phyloP scores from a whole-genome alignment of 1,284 basidiomycete genomes.

The Puccinia triticina region DNA sequence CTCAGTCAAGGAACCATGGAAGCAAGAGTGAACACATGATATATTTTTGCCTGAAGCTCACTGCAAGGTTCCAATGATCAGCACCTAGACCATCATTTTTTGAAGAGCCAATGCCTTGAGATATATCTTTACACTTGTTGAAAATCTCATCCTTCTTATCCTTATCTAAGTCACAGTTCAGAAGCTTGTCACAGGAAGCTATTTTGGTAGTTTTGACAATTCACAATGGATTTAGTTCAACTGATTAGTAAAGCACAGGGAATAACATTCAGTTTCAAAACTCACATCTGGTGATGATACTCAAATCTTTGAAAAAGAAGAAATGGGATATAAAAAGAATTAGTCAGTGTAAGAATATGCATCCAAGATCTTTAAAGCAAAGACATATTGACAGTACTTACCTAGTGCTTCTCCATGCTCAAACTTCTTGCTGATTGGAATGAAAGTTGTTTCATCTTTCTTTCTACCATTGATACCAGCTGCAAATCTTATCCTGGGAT shows the following conservation, averaged over 20 bases:
- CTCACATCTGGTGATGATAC: slow-evolving; percentile 29
- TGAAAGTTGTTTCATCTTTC: background rate
- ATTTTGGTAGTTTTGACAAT: background rate
- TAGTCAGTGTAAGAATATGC: background rate
- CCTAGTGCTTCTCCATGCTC: slow-evolving; percentile 3
- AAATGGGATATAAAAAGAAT: background rate
- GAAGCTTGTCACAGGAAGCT: slow-evolving; percentile 34
- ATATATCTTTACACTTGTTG: background rate
- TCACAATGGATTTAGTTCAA: background rate
- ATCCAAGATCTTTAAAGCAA: background rate
- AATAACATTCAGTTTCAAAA: background rate
- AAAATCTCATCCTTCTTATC: background rate
- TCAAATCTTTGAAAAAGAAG: background rate
- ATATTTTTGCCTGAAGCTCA: background rate
- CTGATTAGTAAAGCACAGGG: no score
- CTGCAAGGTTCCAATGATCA: slow-evolving; percentile 41
- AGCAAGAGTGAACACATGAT: background rate
- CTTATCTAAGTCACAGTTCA: background rate
- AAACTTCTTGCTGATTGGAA: background rate
- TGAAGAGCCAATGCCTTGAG: slow-evolving; percentile 1
- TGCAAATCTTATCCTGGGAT: slow-evolving; percentile 28
- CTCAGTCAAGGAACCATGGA: background rate
- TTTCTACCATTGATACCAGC: slow-evolving; percentile 11
- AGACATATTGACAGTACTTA: background rate
- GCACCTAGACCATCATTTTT: slow-evolving; percentile 26